A percentile compares a stretch with the other conserved stretches of the same genome.
Evolutionary conservation across 2,329 filamentous ascomycete species (phyloP).

Genomic region (Exophiala dermatitidis): DNA sequence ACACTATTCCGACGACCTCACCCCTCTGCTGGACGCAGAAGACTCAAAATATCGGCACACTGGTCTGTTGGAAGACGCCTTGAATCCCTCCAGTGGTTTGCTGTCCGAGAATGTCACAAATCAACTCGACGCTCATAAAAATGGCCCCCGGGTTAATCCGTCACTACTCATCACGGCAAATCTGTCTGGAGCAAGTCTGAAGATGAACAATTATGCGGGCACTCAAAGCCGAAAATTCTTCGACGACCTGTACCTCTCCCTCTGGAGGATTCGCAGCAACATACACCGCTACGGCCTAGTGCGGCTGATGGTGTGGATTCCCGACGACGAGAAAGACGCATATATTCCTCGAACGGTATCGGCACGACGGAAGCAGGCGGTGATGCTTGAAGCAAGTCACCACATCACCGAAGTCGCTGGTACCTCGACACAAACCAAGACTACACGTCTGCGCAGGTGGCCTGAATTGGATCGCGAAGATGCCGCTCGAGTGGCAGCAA

Average conservation of each 20-base stretch:
- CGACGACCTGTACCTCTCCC: constrained; percentile 55
- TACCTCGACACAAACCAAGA: background rate
- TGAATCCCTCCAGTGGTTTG: constrained; percentile 45
- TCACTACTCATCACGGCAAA: constrained; percentile 68
- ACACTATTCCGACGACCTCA: constrained; percentile 55
- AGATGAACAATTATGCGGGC: constrained; percentile 50
- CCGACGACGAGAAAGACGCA: constrained; percentile 51
- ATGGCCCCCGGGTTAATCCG: constrained; percentile 52
- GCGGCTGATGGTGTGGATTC: constrained; percentile 68
- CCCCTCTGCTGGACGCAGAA: constrained; percentile 44
- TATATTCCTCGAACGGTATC: constrained; percentile 56
- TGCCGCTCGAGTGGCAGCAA: constrained; percentile 6
- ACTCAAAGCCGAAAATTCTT: constrained; percentile 44
- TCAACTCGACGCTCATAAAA: constrained; percentile 32
- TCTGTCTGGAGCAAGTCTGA: constrained; percentile 37
- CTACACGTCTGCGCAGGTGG: constrained; percentile 10
- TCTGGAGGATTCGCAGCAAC: constrained; percentile 48
- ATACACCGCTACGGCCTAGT: constrained; percentile 73
- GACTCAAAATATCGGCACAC: constrained; percentile 39
- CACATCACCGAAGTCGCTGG: constrained; percentile 21
- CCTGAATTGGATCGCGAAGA: constrained; percentile 15
- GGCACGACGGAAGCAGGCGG: constrained; percentile 37
- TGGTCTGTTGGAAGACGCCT: constrained; percentile 44
- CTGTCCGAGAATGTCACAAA: constrained; percentile 30
- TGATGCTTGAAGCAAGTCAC: constrained; percentile 19